Conservation (phyloP, 108 stramenopile genomes). For the Cyclotella atomus region DNA sequence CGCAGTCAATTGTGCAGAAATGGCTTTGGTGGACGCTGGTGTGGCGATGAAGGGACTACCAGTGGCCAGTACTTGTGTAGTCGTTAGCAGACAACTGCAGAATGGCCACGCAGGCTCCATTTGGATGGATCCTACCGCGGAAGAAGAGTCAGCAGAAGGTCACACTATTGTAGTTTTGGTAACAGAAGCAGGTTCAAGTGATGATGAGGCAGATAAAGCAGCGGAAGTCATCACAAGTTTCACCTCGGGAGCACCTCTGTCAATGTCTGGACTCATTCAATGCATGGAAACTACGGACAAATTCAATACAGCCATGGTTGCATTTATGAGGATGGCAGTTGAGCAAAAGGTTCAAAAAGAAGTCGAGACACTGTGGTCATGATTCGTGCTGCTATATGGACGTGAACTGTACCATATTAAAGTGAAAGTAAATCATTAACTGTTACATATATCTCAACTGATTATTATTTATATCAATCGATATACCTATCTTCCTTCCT, state of each 20-base stretch:
- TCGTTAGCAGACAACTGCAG: conserved; percentile 4
- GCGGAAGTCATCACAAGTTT: conserved; percentile 32
- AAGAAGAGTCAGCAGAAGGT: conserved; percentile 52
- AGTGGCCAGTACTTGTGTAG: conserved; percentile 75
- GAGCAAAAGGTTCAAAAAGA: conserved; percentile 77
- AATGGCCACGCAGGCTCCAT: conserved; percentile 11
- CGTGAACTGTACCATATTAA: too few species aligned
- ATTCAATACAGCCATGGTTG: conserved; percentile 68
- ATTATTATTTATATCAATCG: too few species aligned
- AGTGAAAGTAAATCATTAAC: too few species aligned
- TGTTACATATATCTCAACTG: too few species aligned
- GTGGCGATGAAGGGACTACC: conserved; percentile 80
- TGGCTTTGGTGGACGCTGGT: conserved; percentile 89
- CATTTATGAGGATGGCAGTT: conserved; percentile 81
- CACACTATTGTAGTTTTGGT: conserved; percentile 56
- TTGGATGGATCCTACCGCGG: conserved; percentile 55
- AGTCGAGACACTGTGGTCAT: conserved; percentile 66
- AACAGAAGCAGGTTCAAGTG: conserved; percentile 37
- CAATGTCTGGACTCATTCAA: conserved; percentile 38
- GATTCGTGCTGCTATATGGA: too few species aligned
- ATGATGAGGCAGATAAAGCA: background rate
- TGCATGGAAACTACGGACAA: conserved; percentile 53
- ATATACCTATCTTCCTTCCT: too few species aligned
- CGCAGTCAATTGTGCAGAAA: conserved; percentile 75
- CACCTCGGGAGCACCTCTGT: conserved; percentile 36